Evolutionary conservation across 495 filamentous ascomycete species (phyloP).

Genomic region (Amorphotheca resinae): DNA sequence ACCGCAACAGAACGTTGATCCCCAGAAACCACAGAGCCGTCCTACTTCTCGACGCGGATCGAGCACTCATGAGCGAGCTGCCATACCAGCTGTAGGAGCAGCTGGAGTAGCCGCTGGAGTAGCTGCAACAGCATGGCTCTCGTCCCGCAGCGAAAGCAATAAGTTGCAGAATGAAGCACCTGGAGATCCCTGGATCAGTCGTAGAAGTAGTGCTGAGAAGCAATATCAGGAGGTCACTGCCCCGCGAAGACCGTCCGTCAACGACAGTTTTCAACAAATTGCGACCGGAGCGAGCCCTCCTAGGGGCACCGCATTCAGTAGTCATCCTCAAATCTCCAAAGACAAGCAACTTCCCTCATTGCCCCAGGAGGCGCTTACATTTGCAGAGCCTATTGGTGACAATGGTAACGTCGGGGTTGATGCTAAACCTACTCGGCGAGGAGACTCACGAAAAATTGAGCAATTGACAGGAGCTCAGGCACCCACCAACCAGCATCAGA

Average conservation of each 20-base stretch:
- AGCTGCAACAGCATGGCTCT: slow-evolving; percentile 3
- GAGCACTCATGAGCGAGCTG: slow-evolving; percentile 12
- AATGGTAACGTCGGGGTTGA: slow-evolving; percentile 9
- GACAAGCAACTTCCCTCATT: slow-evolving; percentile 15
- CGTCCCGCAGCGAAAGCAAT: slow-evolving; percentile 17
- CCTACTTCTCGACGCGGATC: slow-evolving; percentile 5
- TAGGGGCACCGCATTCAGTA: slow-evolving; percentile 10
- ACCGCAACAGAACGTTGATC: not conserved
- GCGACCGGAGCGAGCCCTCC: slow-evolving; percentile 1
- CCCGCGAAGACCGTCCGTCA: slow-evolving; percentile 4
- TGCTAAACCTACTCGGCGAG: slow-evolving; percentile 11
- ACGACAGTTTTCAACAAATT: not conserved
- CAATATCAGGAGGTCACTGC: slow-evolving; percentile 7
- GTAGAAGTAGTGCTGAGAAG: slow-evolving; percentile 8
- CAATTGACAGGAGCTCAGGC: slow-evolving; percentile 16
- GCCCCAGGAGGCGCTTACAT: not conserved
- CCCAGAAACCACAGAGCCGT: not conserved
- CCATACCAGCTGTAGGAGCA: slow-evolving; percentile 8
- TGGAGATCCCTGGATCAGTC: slow-evolving; percentile 13
- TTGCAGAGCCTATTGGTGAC: not conserved
- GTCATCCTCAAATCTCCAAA: slow-evolving; percentile 6
- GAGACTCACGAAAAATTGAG: slow-evolving; percentile 14
- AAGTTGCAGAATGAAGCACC: slow-evolving; percentile 20
- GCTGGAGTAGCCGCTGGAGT: slow-evolving; percentile 8
- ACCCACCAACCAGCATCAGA: slow-evolving; percentile 2